phyloP scores from a whole-genome alignment of 148 eudicot species.

The Camellia japonica region DNA sequence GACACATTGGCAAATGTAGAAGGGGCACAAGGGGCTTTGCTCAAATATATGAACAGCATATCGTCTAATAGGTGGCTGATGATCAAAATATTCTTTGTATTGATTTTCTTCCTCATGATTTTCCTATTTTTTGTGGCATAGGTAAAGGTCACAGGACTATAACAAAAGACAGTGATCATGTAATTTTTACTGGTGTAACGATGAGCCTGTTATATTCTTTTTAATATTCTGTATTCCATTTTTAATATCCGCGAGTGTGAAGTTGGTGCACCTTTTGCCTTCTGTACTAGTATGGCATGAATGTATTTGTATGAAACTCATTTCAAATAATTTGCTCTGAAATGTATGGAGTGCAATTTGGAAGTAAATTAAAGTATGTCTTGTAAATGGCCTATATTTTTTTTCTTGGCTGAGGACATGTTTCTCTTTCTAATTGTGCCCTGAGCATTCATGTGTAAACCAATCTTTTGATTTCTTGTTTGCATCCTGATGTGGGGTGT shows the following conservation, averaged over 20 bases:
- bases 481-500: no score
- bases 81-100: slow-evolving; percentile 73
- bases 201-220: slow-evolving; percentile 3
- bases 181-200: slow-evolving; percentile 8
- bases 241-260: neutral
- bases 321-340: neutral
- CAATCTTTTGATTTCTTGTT: no score
- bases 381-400: no score
- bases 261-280: neutral
- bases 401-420: no score
- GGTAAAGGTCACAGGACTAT: neutral
- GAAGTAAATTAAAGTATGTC: neutral
- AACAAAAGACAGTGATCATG: neutral
- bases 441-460: no score
- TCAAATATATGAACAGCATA: slow-evolving; percentile 63
- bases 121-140: slow-evolving; percentile 72
- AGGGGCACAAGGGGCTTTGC: slow-evolving; percentile 62
- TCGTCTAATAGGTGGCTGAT: slow-evolving; percentile 77
- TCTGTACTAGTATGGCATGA: neutral
- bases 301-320: neutral
- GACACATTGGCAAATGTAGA: slow-evolving; percentile 66
- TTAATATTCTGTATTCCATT: neutral
- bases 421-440: no score
- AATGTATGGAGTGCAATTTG: neutral
- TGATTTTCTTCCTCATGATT: slow-evolving; percentile 64